phyloP scores from a whole-genome alignment of 495 filamentous ascomycete species.

The Aspergillus avenaceus region DNA sequence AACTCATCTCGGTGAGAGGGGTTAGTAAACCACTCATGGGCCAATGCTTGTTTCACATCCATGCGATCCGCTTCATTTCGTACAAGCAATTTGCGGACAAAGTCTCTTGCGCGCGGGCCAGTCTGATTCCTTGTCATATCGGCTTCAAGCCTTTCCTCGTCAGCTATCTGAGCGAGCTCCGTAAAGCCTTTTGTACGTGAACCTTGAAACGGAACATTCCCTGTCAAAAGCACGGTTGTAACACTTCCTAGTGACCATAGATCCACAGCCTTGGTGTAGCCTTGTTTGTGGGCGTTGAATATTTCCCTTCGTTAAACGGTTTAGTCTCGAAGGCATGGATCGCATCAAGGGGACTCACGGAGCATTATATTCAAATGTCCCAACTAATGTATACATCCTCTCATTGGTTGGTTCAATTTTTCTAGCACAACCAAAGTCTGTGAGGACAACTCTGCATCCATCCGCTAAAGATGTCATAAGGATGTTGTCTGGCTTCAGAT shows the following conservation, averaged over 20 bases:
- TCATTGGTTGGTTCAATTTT: constrained; percentile 27
- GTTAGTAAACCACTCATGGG: constrained; percentile 59
- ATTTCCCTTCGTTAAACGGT: constrained; percentile 45
- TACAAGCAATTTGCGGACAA: constrained; percentile 50
- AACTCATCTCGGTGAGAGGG: constrained; percentile 32
- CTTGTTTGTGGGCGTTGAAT: constrained; percentile 20
- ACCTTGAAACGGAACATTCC: constrained; percentile 36
- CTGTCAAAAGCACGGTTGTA: constrained; percentile 47
- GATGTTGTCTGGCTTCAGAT: constrained; percentile 70
- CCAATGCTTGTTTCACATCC: constrained; percentile 49
- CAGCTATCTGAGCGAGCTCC: constrained; percentile 16
- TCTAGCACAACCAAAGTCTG: constrained; percentile 68
- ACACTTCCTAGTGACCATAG: constrained; percentile 61
- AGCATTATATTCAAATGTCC: constrained; percentile 63
- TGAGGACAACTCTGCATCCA: constrained; percentile 58
- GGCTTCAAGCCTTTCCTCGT: constrained; percentile 33
- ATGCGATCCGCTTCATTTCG: constrained; percentile 48
- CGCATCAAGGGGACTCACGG: constrained; percentile 56
- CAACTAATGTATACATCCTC: constrained; percentile 59
- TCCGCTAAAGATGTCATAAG: constrained; percentile 50
- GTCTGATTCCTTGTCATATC: constrained; percentile 32
- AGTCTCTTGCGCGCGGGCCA: constrained; percentile 42
- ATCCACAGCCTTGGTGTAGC: constrained; percentile 60
- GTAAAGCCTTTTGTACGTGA: constrained; percentile 9
- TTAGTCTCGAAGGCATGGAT: not conserved